Evolutionary conservation across 306 rosid species (phyloP).

Genomic region (Phaseolus lunatus): DNA sequence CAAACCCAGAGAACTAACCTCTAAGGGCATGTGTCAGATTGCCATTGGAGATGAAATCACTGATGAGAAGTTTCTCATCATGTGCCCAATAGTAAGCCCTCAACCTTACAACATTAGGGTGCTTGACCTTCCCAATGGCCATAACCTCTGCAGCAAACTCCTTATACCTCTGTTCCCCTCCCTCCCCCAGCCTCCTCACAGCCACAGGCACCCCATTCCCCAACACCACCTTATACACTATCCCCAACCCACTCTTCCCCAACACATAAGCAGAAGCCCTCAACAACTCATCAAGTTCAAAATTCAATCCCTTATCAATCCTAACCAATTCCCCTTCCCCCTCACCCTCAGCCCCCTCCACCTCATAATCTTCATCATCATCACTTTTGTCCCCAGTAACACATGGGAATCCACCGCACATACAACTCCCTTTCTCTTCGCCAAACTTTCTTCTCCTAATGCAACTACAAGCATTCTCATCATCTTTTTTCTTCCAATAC

Average conservation of each 20-base stretch:
- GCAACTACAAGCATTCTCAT: slow-evolving; percentile 74
- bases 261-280: slow-evolving; percentile 94
- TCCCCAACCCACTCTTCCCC: slow-evolving; percentile 97
- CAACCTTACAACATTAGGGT: slow-evolving; percentile 82
- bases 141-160: slow-evolving; percentile 88
- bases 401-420: slow-evolving; percentile 62
- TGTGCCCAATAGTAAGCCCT: slow-evolving; percentile 98
- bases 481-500: slow-evolving; percentile 85
- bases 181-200: slow-evolving; percentile 93
- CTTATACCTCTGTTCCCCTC: slow-evolving; percentile 91
- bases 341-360: slow-evolving; percentile 54
- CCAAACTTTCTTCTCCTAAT: slow-evolving; percentile 71
- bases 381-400: slow-evolving; percentile 55
- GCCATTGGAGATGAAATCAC: slow-evolving; percentile 92
- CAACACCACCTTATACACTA: slow-evolving; percentile 93
- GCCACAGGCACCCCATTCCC: slow-evolving; percentile 97
- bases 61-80: slow-evolving; percentile 93
- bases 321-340: slow-evolving; percentile 89
- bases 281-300: slow-evolving; percentile 90
- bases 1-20: slow-evolving; percentile 56
- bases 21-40: slow-evolving; percentile 77
- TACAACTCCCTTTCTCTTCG: slow-evolving; percentile 53
- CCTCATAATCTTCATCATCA: slow-evolving; percentile 55
- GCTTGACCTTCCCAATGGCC: slow-evolving; percentile 89
- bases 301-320: slow-evolving; percentile 80